Percentiles rank a stretch among this genome's conserved stretches.
Conservation (phyloP, 352 stramenopile genomes). For the Phytophthora megakarya region DNA sequence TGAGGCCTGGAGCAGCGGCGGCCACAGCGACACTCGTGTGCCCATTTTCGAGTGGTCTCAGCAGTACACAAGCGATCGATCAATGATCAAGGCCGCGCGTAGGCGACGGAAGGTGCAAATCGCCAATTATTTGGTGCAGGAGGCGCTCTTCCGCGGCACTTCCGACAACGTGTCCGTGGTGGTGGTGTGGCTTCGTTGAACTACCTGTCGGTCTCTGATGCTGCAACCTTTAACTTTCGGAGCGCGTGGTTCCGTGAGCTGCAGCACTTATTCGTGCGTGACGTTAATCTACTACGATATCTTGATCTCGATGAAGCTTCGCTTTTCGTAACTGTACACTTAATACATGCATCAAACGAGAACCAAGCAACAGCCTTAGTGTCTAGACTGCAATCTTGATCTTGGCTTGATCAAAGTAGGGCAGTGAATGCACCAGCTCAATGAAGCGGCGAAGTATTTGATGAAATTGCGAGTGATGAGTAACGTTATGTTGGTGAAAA, state of each 20-base stretch:
- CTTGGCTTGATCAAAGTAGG: too few relatives aligned
- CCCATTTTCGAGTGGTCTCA: slow-evolving; percentile 91
- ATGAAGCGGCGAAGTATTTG: too few relatives aligned
- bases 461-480: too few relatives aligned
- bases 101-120: slow-evolving; percentile 90
- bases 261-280: slow-evolving; percentile 28
- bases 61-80: slow-evolving; percentile 88
- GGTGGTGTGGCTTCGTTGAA: slow-evolving; percentile 87
- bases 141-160: slow-evolving; percentile 89
- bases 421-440: too few relatives aligned
- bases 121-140: slow-evolving; percentile 91
- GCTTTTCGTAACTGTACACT: too few relatives aligned
- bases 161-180: slow-evolving; percentile 93
- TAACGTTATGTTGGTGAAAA: too few relatives aligned
- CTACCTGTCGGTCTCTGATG: slow-evolving; percentile 1
- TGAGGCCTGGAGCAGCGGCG: slow-evolving; percentile 81
- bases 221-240: background rate
- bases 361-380: background rate
- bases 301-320: too few relatives aligned
- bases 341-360: too few relatives aligned
- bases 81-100: slow-evolving; percentile 90
- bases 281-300: slow-evolving; percentile 26
- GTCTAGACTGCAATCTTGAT: too few relatives aligned
- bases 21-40: slow-evolving; percentile 82
- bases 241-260: background rate